phyloP scores from a whole-genome alignment of 2,329 filamentous ascomycete species.

The Xylariales sp. region DNA sequence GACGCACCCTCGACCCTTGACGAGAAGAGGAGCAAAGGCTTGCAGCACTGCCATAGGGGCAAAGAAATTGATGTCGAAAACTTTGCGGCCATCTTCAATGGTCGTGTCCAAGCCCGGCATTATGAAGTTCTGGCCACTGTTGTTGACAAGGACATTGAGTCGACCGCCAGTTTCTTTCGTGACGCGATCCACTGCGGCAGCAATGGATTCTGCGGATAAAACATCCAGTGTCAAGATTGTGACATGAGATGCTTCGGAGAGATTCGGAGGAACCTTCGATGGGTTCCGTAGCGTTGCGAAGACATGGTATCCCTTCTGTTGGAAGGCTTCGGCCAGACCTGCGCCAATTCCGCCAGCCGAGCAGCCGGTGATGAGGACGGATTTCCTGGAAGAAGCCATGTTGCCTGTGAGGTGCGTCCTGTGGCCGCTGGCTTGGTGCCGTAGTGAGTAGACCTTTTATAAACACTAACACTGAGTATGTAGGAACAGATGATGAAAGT shows the following conservation, averaged over 20 bases:
- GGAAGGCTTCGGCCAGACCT: not conserved
- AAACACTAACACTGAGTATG: too few species aligned
- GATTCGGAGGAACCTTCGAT: constrained; percentile 6
- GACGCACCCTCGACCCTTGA: constrained; percentile 6
- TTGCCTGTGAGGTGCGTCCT: not conserved
- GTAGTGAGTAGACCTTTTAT: not conserved
- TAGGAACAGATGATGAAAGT: too few species aligned
- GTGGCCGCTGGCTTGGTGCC: not conserved
- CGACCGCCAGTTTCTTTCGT: constrained; percentile 11
- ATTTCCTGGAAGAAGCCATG: not conserved
- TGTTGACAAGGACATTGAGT: constrained; percentile 21
- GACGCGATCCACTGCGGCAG: constrained; percentile 15
- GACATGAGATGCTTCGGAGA: constrained; percentile 7
- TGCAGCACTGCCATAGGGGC: constrained; percentile 8
- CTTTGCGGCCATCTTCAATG: not conserved
- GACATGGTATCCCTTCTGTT: not conserved
- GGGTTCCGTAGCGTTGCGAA: constrained; percentile 8
- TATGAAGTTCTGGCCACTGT: constrained; percentile 16
- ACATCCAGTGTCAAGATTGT: constrained; percentile 12
- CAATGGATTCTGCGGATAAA: constrained; percentile 11
- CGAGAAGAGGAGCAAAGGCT: constrained; percentile 10
- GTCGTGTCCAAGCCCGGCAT: constrained; percentile 11
- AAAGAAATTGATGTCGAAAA: constrained; percentile 10
- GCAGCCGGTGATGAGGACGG: constrained; percentile 1
- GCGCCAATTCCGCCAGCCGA: not conserved